phyloP scores from a whole-genome alignment of 73 alveolate species.

The Tetrahymena borealis region DNA sequence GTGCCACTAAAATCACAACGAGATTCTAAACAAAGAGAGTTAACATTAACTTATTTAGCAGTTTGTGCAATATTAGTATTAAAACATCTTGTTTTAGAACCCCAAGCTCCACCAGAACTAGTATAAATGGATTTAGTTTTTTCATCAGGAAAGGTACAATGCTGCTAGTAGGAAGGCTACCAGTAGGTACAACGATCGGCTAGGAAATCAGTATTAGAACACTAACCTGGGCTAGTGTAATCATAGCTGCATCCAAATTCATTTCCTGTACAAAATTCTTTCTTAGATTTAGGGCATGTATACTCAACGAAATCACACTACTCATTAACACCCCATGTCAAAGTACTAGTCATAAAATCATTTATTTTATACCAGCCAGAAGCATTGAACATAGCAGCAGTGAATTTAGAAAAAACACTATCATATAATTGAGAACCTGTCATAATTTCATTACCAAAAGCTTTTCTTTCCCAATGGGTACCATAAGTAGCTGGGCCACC shows the following conservation, averaged over 20 bases:
- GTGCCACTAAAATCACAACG: background rate
- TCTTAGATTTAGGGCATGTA: background rate
- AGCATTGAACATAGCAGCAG: background rate
- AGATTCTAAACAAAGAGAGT: background rate
- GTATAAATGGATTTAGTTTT: background rate
- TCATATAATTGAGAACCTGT: conserved; percentile 22
- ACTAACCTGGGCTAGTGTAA: background rate
- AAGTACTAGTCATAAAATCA: background rate
- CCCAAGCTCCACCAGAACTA: background rate
- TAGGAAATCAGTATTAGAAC: background rate
- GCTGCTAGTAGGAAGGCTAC: background rate
- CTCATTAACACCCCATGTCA: background rate
- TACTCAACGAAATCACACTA: background rate
- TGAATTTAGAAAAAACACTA: background rate
- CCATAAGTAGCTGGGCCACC: conserved; percentile 19
- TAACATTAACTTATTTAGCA: background rate
- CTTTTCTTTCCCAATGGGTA: conserved; percentile 25
- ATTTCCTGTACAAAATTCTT: background rate
- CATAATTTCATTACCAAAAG: conserved; percentile 30
- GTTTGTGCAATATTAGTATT: background rate
- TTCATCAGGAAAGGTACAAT: background rate
- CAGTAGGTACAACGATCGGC: background rate
- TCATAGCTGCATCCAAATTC: background rate
- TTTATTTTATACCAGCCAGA: background rate
- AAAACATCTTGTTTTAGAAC: background rate